Evolutionary conservation across 805 yeast genomes (phyloP), one percentile per base, ranked within the genome.

Genomic region (Kregervanrija pseudodelftensis): DNA sequence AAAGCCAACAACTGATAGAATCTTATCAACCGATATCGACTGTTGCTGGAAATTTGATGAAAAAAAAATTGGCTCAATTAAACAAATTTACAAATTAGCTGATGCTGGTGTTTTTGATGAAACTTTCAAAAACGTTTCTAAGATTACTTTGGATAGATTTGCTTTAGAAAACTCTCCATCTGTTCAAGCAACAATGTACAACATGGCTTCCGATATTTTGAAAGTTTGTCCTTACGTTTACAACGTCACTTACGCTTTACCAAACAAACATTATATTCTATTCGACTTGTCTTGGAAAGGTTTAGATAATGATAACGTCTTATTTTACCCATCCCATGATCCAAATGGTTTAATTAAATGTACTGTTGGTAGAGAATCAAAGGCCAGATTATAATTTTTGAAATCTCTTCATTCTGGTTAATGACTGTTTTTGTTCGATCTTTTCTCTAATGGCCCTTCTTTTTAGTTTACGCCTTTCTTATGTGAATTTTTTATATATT

Each of bases 131-230:
- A 58, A 63, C 11, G 93, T 87, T 14, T 76, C 87, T 57, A 70
- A 69, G 35, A 74, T 77, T 56, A 88, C 96, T 1, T 73, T 89
- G 56, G 82, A 79, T 44, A 72, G 74, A 47, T 90, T 90, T 65
- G 96, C 96, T 13, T 64, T 75, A 41, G 96, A 90, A 66, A 79
- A 86, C 65, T 86, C 95, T 9, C 79, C 96, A n/a, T 85, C 95
- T 22, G 97, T 90, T 39, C 97, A 90, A 70, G 96, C 95, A 39
- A 90, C 96, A 47, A 91, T 90, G 96, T 90, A 78, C 73, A 85
- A 88, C 74, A 90, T 90, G 93, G 75, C 85, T 35, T 73, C 79
- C 51, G 79, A 77, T 50, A 86, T 90, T 51, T 74, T 90, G 60
- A 70, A 68, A 41, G 59, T 57, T 42, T 82, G 77, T 45, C 72